Evolutionary conservation across 345 rosid genomes (phyloP), one percentile per base, ranked within the genome.

Genomic region (Sonneratia caseolaris): DNA sequence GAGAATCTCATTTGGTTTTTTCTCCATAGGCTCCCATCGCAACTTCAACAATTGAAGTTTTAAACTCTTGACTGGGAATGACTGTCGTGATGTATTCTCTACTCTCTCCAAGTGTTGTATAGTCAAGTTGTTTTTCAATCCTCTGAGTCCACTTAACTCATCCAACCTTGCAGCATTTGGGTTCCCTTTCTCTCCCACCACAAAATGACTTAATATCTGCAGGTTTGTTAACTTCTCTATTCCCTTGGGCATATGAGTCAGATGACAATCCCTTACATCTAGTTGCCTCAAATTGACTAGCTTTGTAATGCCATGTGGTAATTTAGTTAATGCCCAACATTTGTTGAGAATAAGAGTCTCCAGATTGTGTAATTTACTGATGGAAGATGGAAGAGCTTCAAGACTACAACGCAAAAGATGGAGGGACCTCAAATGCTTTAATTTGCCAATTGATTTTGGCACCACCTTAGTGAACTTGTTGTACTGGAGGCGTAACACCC

Each of bases 291-390:
- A 70, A 12, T 24, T 66, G 16, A 51, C 45, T 18, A 51, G 53
- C 36, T 49, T n/a, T n/a, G 27, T 47, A 12, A 73, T 21, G 7
- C 37, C 51, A 11, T 18, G 51, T 8, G 75, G 75, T 42, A 73
- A 19, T 38, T 66, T 47, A 35, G 49, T 3, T 22, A 73, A 64
- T 4, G 37, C 32, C 2, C 7, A 5, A 73, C 76, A 65, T 19
- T 51, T 36, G 4, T 4, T 5, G 22, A 73, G 48, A 14, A 4
- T 51, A 7, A 73, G 49, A 4, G 66, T 37, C 49, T 37, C 32
- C 53, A 73, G 8, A 38, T 73, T 73, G 24, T 27, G 32, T 15
- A 72, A 49, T 6, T 12, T 18, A 3, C 22, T 32, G 16, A 72
- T 72, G 27, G 70, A 45, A 8, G 48, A 11, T 14, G 71, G 70